phyloP scores from a whole-genome alignment of 1,139 yeast genomes.

The Scheffersomyces stambukii region DNA sequence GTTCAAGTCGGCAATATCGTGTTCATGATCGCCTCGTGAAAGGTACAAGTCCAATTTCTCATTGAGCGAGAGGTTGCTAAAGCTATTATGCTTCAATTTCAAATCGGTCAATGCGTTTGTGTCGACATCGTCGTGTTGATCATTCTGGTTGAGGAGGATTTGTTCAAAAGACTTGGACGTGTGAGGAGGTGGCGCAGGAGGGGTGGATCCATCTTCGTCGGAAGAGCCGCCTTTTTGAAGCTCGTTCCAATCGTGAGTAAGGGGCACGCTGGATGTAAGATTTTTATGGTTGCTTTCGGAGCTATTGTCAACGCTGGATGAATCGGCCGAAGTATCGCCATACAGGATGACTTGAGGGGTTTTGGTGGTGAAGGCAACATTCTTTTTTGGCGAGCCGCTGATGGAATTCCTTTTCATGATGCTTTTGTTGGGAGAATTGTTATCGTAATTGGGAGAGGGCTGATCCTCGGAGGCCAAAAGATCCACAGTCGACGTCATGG shows the following conservation, averaged over 20 bases:
- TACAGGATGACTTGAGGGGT: slow-evolving; percentile 38
- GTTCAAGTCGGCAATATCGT: slow-evolving; percentile 7
- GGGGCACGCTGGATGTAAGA: too few relatives aligned
- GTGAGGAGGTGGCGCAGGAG: slow-evolving; percentile 17
- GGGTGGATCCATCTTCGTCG: slow-evolving; percentile 7
- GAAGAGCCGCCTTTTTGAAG: background rate
- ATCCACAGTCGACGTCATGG: slow-evolving; percentile 22
- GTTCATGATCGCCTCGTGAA: slow-evolving; percentile 12
- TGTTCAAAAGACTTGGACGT: slow-evolving; percentile 7
- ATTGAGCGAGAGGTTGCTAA: slow-evolving; percentile 31
- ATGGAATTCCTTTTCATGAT: slow-evolving; percentile 35
- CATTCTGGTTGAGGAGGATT: slow-evolving; percentile 6
- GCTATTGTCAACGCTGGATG: background rate
- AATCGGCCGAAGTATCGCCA: slow-evolving; percentile 12
- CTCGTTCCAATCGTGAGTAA: slow-evolving; percentile 3
- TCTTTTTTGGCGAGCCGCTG: slow-evolving; percentile 33
- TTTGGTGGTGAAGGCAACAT: slow-evolving; percentile 33
- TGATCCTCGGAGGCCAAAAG: slow-evolving; percentile 10
- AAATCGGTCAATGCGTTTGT: slow-evolving; percentile 18
- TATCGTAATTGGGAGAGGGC: slow-evolving; percentile 6
- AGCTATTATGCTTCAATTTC: slow-evolving; percentile 19
- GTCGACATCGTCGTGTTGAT: slow-evolving; percentile 20
- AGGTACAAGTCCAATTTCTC: slow-evolving; percentile 36
- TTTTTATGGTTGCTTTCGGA: too few relatives aligned
- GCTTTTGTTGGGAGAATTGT: slow-evolving; percentile 36